Percentiles rank a stretch among this genome's conserved stretches.
phyloP scores from a whole-genome alignment of 208 protist genomes.

The Acanthamoeba sp. region DNA sequence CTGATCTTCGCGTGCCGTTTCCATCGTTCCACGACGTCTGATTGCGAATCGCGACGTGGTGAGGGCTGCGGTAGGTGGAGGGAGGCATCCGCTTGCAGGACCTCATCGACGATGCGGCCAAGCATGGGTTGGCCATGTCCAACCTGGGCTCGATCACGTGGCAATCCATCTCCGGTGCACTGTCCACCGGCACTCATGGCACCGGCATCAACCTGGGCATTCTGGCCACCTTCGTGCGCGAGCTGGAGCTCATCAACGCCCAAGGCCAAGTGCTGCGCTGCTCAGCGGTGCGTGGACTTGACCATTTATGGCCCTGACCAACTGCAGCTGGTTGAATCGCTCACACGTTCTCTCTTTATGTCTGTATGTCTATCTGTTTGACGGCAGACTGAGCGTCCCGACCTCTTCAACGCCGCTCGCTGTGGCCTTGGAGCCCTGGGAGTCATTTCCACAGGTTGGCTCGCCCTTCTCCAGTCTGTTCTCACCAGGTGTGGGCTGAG shows the following conservation, averaged over 20 bases:
- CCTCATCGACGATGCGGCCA: constrained; percentile 34
- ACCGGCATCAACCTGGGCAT: constrained; percentile 60
- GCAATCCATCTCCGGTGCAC: constrained; percentile 54
- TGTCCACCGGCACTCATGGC: constrained; percentile 69
- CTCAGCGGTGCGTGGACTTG: constrained; percentile 19
- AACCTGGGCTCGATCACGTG: constrained; percentile 61
- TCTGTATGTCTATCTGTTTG: not conserved
- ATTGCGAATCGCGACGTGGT: not conserved
- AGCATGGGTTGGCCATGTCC: constrained; percentile 53
- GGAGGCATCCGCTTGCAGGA: constrained; percentile 30
- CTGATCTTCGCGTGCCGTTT: too few species aligned
- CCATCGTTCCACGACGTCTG: not conserved
- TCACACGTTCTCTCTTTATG: not conserved
- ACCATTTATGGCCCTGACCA: too few species aligned
- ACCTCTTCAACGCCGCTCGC: constrained; percentile 58
- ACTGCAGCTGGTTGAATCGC: too few species aligned
- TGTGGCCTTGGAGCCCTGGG: constrained; percentile 64
- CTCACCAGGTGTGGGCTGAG: too few species aligned
- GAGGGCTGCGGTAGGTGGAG: constrained; percentile 34
- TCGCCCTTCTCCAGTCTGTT: not conserved
- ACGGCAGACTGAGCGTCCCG: constrained; percentile 21
- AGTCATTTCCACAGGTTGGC: constrained; percentile 48
- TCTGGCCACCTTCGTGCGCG: constrained; percentile 36
- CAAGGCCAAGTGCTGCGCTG: constrained; percentile 24
- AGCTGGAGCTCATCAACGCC: constrained; percentile 64